Conservation (phyloP, 108 stramenopile species). For the Conticribra guillardii region DNA sequence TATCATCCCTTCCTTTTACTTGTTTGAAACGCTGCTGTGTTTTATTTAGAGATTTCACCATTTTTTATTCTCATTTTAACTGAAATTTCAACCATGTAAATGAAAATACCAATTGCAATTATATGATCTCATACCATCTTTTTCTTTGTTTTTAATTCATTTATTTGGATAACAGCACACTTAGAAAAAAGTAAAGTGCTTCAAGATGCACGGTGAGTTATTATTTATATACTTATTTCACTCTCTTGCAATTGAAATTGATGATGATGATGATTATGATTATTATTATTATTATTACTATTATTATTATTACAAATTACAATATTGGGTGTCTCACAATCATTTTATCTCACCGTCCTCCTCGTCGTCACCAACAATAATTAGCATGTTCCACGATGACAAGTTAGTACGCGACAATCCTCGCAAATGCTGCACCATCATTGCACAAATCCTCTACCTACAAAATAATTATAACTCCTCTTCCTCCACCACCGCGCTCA, state of each 20-base stretch:
- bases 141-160: neutral
- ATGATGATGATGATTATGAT: too few relatives aligned
- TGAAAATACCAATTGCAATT: neutral
- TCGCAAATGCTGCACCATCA: constrained; percentile 67
- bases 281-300: too few relatives aligned
- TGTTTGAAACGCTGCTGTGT: too few relatives aligned
- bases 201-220: too few relatives aligned
- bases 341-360: too few relatives aligned
- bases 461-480: constrained; percentile 36
- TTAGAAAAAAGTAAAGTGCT: constrained; percentile 80
- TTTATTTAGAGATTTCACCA: too few relatives aligned
- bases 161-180: constrained; percentile 58
- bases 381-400: constrained; percentile 70
- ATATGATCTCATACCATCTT: neutral
- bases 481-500: constrained; percentile 15
- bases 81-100: neutral
- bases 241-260: too few relatives aligned
- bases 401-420: constrained; percentile 66
- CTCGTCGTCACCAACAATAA: too few relatives aligned
- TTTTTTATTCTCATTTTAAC: neutral
- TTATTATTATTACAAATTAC: too few relatives aligned
- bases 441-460: constrained; percentile 77
- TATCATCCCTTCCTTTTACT: neutral
- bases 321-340: too few relatives aligned
- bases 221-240: too few relatives aligned